phyloP scores from a whole-genome alignment of 352 stramenopile genomes.

The Phytopythium litorale region DNA sequence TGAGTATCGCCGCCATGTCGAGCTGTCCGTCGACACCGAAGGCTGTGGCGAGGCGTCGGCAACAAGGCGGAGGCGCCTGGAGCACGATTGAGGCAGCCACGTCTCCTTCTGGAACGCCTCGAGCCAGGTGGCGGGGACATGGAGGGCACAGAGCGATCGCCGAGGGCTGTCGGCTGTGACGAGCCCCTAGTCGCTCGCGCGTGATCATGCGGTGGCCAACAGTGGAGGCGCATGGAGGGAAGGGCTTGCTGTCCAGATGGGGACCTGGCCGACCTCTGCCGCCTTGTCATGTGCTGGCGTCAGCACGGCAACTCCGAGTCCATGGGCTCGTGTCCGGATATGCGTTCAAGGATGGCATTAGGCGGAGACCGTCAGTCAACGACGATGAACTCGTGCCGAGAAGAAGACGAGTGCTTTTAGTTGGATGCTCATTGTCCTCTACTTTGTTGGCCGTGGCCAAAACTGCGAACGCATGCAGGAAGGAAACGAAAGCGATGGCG shows the following conservation, averaged over 20 bases:
- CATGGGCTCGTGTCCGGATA: not conserved
- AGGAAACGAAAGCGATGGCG: not conserved
- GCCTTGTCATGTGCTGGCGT: not conserved
- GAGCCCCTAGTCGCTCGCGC: not conserved
- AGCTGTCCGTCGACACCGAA: not conserved
- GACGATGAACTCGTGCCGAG: not conserved
- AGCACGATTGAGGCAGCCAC: not conserved
- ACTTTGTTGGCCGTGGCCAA: not conserved
- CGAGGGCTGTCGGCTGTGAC: not conserved
- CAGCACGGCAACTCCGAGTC: not conserved
- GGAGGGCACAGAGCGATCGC: not conserved
- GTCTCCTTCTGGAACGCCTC: not conserved
- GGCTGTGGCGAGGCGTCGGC: not conserved
- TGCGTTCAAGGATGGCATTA: not conserved
- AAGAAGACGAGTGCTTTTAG: not conserved
- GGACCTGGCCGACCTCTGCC: not conserved
- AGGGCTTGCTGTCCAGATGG: not conserved
- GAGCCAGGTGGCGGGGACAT: not conserved
- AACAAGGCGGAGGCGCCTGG: no score
- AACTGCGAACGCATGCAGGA: not conserved
- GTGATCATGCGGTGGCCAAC: not conserved
- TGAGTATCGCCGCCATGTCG: constrained; percentile 44
- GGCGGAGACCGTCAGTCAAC: not conserved
- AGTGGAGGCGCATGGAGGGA: not conserved
- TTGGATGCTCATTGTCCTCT: not conserved